These are phyloP conservation scores for Lunasporangiospora selenospora DNA, from an alignment of 192 early-diverging fungal species.

Conservation along the genomic window DNA sequence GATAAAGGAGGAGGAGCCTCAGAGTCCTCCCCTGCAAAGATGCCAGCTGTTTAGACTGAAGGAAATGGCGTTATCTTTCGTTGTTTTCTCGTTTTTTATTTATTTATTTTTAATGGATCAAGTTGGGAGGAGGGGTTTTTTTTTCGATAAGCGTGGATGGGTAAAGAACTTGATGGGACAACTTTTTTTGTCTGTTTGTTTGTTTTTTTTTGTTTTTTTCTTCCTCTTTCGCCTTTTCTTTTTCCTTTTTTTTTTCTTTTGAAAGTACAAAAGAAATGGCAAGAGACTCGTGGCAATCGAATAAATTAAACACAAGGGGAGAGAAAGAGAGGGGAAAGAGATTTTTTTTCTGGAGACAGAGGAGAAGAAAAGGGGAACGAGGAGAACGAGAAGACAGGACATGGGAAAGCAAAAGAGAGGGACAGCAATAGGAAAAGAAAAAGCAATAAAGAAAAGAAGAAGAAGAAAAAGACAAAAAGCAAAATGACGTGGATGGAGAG, in stretches of 20 bases:
- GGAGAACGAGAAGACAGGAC: neutral
- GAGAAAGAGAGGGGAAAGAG: neutral
- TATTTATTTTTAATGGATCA: too few species aligned
- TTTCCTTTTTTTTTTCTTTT: conserved; percentile 42
- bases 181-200: too few species aligned
- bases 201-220: too few species aligned
- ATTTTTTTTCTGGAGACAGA: neutral
- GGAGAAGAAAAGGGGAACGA: neutral
- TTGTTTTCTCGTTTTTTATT: too few species aligned
- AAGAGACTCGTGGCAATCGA: neutral
- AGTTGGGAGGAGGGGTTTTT: too few species aligned
- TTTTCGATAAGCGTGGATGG: too few species aligned
- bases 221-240: too few species aligned
- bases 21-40: conserved; percentile 10
- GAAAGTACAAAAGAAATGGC: neutral
- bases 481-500: neutral
- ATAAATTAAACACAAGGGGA: neutral
- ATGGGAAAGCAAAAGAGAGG: neutral
- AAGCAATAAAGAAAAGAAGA: neutral
- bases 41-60: too few species aligned
- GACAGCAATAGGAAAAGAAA: neutral
- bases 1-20: conserved; percentile 26
- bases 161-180: too few species aligned
- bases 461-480: neutral
- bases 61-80: too few species aligned